phyloP scores from a whole-genome alignment of 345 rosid species.

The Eucalyptus grandis region DNA sequence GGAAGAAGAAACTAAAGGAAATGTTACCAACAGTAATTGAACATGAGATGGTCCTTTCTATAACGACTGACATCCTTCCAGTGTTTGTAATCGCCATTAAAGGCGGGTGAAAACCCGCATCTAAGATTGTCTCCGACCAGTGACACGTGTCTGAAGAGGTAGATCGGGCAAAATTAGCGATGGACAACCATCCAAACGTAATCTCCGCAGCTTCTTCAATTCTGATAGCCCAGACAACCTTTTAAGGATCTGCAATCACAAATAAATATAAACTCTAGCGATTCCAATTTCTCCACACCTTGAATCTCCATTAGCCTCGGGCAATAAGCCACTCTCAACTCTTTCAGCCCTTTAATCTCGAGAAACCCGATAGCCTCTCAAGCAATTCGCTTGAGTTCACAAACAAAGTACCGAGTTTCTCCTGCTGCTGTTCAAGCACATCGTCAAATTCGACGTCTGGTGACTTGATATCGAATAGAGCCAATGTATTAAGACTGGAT shows the following conservation, averaged over 20 bases:
- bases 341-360: neutral
- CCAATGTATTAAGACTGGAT: neutral
- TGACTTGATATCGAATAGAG: fast-evolving
- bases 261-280: fast-evolving
- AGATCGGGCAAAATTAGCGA: neutral
- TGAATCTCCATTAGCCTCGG: neutral
- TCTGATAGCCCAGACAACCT: neutral
- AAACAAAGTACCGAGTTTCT: neutral
- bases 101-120: too few species aligned
- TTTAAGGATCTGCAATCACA: neutral
- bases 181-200: neutral
- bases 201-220: neutral
- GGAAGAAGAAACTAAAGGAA: neutral
- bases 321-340: fast-evolving
- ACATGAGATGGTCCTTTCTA: too few species aligned
- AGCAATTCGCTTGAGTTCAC: neutral
- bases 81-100: too few species aligned
- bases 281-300: neutral
- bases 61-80: too few species aligned
- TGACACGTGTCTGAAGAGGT: neutral
- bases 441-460: neutral
- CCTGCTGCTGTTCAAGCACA: neutral
- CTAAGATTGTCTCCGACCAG: too few species aligned
- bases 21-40: neutral
- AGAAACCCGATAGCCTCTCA: neutral